These are phyloP conservation scores for Chaetomiaceae sp. DNA, from an alignment of 2,329 filamentous ascomycete species.

Conservation along the genomic window DNA sequence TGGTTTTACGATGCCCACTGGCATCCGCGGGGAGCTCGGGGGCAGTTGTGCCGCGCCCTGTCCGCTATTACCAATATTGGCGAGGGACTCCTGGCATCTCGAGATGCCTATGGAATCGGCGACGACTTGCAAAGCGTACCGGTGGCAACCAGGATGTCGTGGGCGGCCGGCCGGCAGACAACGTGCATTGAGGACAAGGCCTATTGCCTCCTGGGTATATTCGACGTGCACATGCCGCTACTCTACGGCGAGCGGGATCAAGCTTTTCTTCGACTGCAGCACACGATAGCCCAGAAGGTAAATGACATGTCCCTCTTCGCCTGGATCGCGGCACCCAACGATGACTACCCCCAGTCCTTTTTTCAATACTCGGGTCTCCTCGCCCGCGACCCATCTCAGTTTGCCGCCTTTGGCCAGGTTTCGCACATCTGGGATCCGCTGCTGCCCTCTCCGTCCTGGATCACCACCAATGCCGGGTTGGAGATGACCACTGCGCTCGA, in stretches of 20 bases:
- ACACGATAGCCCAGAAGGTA: not conserved
- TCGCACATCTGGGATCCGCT: not conserved
- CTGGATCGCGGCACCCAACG: not conserved
- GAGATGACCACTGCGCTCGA: not conserved
- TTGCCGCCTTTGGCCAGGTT: not conserved
- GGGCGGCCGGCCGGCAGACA: not conserved
- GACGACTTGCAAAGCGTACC: not conserved
- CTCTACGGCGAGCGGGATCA: not conserved
- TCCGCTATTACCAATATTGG: not conserved
- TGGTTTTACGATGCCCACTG: not conserved
- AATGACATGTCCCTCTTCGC: constrained; percentile 4
- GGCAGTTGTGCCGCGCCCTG: not conserved
- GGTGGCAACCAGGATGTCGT: not conserved
- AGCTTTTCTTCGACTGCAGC: constrained; percentile 1
- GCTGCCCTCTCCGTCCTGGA: constrained; percentile 9
- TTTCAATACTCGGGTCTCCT: not conserved
- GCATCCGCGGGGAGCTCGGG: not conserved
- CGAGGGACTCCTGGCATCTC: not conserved
- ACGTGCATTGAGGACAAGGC: constrained; percentile 1
- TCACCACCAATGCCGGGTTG: constrained; percentile 5
- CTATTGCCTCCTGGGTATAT: constrained; percentile 3
- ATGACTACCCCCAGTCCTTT: too few species aligned
- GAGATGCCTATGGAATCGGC: too few species aligned
- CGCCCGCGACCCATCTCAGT: constrained; percentile 1
- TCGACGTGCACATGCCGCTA: constrained; percentile 2